Conservation (phyloP, 495 filamentous ascomycete genomes). For the Aspergillus biplanus region DNA sequence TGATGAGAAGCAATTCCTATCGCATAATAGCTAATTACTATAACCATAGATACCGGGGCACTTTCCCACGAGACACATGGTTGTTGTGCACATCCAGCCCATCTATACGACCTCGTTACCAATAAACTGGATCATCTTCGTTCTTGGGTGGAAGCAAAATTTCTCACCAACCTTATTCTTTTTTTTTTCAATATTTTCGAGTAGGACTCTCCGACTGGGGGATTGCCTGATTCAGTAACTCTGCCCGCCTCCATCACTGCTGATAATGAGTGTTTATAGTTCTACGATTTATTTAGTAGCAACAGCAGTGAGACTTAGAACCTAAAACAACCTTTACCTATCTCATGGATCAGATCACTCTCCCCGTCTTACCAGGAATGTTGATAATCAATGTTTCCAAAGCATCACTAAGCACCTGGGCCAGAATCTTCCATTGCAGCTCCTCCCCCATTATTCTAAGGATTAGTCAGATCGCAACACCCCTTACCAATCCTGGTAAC, state of each 20-base stretch:
- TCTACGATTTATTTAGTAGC: too few species aligned
- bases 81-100: not conserved
- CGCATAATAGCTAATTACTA: not conserved
- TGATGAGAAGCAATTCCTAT: not conserved
- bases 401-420: not conserved
- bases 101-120: not conserved
- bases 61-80: too few species aligned
- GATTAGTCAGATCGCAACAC: not conserved
- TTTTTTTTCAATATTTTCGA: not conserved
- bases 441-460: not conserved
- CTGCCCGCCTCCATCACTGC: not conserved
- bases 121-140: not conserved
- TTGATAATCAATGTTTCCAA: not conserved
- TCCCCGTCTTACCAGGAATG: not conserved
- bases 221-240: not conserved
- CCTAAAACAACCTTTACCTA: not conserved
- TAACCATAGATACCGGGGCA: not conserved
- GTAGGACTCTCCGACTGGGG: not conserved
- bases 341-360: not conserved
- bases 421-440: not conserved
- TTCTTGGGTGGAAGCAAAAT: not conserved
- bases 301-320: not conserved
- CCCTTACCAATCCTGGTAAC: not conserved
- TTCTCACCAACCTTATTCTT: not conserved
- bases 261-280: not conserved